Evolutionary conservation across 2,329 filamentous ascomycete species (phyloP).

Genomic region (Penicillium sp.): DNA sequence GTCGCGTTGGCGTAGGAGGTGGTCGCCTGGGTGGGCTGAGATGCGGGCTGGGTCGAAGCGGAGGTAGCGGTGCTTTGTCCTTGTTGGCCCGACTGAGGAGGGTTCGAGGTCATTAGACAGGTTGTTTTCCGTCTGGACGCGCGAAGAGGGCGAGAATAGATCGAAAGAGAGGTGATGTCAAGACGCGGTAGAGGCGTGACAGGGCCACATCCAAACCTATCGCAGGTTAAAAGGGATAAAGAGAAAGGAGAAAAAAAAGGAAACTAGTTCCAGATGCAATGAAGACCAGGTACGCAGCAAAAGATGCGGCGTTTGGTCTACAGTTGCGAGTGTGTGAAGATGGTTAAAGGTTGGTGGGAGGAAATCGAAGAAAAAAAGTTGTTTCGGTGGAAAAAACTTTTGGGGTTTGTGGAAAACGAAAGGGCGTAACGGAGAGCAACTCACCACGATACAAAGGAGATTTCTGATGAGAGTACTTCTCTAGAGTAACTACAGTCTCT

Average conservation of each 20-base stretch:
- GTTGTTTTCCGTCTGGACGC: conserved; percentile 32
- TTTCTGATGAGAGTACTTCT: neutral
- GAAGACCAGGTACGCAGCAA: conserved; percentile 25
- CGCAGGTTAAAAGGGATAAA: conserved; percentile 11
- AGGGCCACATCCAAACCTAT: conserved; percentile 30
- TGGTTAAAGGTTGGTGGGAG: conserved; percentile 19
- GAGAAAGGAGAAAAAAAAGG: conserved; percentile 15
- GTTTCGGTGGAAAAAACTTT: conserved; percentile 24
- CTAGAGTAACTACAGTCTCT: neutral
- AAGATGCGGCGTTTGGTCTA: conserved; percentile 23
- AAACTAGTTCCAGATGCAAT: conserved; percentile 20
- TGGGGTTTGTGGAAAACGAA: conserved; percentile 18
- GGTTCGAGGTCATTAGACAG: conserved; percentile 64
- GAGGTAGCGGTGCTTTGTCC: conserved; percentile 43
- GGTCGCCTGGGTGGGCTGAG: conserved; percentile 53
- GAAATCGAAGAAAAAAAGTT: conserved; percentile 26
- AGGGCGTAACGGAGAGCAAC: neutral
- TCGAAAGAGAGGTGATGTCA: conserved; percentile 24
- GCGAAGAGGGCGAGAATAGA: conserved; percentile 15
- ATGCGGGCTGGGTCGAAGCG: conserved; percentile 50
- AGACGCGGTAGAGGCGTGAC: conserved; percentile 22
- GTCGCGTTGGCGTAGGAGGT: conserved; percentile 65
- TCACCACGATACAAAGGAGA: conserved; percentile 4
- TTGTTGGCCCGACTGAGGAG: conserved; percentile 51
- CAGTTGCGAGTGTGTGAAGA: conserved; percentile 12